Conservation (phyloP, 768 basidiomycete genomes). For the Amanita muscaria region DNA sequence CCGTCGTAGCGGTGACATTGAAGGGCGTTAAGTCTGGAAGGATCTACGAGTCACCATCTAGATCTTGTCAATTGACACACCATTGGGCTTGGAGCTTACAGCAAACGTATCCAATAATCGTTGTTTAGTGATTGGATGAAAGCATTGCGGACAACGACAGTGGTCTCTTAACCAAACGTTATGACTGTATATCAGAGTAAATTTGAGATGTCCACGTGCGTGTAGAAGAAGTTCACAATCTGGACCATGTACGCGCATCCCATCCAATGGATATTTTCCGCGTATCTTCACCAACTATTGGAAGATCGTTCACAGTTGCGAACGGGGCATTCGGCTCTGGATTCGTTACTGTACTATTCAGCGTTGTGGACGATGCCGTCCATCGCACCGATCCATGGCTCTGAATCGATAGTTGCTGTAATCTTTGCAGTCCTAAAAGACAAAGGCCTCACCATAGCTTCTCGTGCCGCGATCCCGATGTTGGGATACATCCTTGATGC, state of each 20-base stretch:
- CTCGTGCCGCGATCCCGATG: too few relatives aligned
- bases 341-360: neutral
- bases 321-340: neutral
- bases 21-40: conserved; percentile 63
- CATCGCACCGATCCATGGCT: neutral
- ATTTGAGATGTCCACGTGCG: neutral
- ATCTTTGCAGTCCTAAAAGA: too few relatives aligned
- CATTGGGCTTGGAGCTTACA: conserved; percentile 27
- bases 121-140: conserved; percentile 84
- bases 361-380: conserved; percentile 2
- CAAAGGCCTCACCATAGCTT: too few relatives aligned
- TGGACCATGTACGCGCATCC: conserved; percentile 62
- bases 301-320: conserved; percentile 29
- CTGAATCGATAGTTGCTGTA: neutral
- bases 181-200: conserved; percentile 43
- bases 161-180: conserved; percentile 91
- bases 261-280: conserved; percentile 62
- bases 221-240: conserved; percentile 49
- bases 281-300: conserved; percentile 48
- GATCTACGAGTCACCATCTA: conserved; percentile 51
- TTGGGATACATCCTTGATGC: too few relatives aligned
- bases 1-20: conserved; percentile 40
- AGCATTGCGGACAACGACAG: conserved; percentile 81
- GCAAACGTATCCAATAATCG: conserved; percentile 81
- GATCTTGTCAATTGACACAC: neutral